Base-by-base conservation (phyloP, 2,329 filamentous ascomycete species). In the Aspergillus sp. region DNA sequence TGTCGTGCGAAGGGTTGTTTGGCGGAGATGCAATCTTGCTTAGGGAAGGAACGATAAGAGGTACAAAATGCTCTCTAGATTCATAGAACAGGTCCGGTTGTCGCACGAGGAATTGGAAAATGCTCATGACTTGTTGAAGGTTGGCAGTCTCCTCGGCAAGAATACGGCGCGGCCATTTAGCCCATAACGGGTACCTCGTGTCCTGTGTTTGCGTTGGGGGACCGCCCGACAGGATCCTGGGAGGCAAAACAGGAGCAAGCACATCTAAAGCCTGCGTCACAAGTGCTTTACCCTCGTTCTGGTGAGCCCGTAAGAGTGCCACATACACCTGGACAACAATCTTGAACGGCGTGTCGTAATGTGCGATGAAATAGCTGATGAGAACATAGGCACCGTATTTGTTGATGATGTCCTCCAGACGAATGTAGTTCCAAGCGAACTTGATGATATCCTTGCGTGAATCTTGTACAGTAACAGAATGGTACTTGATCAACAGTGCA, bases 361-460 rank as follows among this genome's bases (percentile, higher is more conserved):
- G 90, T 0, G 91, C 91, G 67, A 99, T 97, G 78, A 99, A 99
- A 75, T 97, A 99, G 3, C 91, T 92, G 60, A 99, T 96, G 6
- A 99, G 86, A 5, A 97, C 93, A 68, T 99, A 99, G 3, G 95
- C 93, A 0, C 93, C 95, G 73, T 98, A 95, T 75, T 99, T 99
- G 80, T 98, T 99, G 79, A 99, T 96, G 57, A 96, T 90, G 73
- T 99, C 95, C 70, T 99, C 96, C n/a, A 99, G 84, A 23, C 91
- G 87, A 68, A 99, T 99, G 71, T 96, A 98, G 17, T 93, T 96
- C 95, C 95, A 99, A 3, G 92, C 93, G 75, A 98, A 99, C 76
- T 97, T 98, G 70, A 99, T 99, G 61, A 99, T 93, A 63, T 99
- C 95, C 75, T 99, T 99, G 39, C 96, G 87, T 2, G 91, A 88